Conservation (phyloP, 164 flowering plant genomes). For the Sedum album region DNA sequence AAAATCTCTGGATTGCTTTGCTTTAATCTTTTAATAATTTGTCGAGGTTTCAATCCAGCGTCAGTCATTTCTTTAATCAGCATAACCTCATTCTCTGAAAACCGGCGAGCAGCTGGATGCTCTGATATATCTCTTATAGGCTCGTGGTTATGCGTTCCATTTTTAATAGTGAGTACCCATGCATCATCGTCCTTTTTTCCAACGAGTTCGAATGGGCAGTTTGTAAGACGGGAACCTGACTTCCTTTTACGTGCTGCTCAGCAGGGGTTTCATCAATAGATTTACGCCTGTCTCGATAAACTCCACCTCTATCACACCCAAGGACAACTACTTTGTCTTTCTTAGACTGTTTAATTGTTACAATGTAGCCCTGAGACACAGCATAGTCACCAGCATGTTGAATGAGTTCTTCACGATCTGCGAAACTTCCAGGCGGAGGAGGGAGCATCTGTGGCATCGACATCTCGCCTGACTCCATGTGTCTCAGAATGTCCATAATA, state of each 20-base stretch:
- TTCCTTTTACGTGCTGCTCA: conserved; percentile 18
- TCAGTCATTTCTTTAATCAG: conserved; percentile 18
- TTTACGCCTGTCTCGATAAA: conserved; percentile 21
- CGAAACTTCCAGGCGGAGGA: conserved; percentile 14
- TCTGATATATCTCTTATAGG: conserved; percentile 15
- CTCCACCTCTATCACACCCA: conserved; percentile 20
- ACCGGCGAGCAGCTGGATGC: conserved; percentile 17
- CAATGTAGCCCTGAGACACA: conserved; percentile 18
- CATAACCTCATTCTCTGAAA: conserved; percentile 16
- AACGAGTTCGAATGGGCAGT: conserved; percentile 21
- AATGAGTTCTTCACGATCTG: conserved; percentile 15
- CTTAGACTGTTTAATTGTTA: conserved; percentile 20
- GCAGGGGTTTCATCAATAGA: conserved; percentile 10
- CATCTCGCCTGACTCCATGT: conserved; percentile 6
- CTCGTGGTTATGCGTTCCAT: conserved; percentile 20
- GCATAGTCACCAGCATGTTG: conserved; percentile 17
- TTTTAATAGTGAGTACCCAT: conserved; percentile 16
- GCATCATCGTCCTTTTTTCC: conserved; percentile 20
- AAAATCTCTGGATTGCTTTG: conserved; percentile 20
- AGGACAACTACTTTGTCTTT: conserved; percentile 18
- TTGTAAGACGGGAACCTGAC: conserved; percentile 14
- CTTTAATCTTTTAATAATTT: conserved; percentile 16
- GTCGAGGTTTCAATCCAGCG: conserved; percentile 20
- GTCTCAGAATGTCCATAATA: conserved; percentile 8
- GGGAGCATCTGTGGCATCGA: conserved; percentile 11